Conservation (phyloP, 805 yeast species). For the Sugiyamaella marilandica region DNA sequence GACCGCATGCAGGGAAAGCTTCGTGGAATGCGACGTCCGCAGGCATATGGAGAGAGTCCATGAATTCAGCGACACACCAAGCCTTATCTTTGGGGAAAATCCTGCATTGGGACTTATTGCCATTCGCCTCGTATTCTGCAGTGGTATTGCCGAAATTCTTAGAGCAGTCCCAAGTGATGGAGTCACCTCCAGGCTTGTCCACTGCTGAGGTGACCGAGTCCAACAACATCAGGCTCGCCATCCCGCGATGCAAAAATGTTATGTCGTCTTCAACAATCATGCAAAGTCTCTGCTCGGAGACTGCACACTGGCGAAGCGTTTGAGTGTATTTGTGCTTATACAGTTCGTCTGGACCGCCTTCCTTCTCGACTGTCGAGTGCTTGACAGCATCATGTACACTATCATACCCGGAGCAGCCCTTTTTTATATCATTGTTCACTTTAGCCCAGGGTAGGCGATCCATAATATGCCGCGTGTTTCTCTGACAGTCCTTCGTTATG, state of each 20-base stretch:
- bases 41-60: neutral
- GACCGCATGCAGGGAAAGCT: neutral
- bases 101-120: neutral
- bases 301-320: neutral
- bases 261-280: slow-evolving; percentile 1
- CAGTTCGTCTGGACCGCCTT: neutral
- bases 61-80: neutral
- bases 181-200: no score
- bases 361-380: neutral
- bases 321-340: neutral
- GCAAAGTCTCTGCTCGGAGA: neutral
- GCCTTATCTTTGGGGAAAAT: neutral
- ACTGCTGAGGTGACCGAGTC: neutral
- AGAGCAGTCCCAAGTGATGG: neutral
- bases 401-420: neutral
- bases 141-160: neutral
- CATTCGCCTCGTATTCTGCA: neutral
- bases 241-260: neutral
- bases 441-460: neutral
- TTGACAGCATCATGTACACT: neutral
- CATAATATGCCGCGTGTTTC: neutral
- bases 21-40: neutral
- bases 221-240: neutral
- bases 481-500: neutral
- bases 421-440: neutral